These are phyloP conservation scores for Myxozyma sirexii DNA, from an alignment of 805 yeast genomes.

Conservation along the genomic window DNA sequence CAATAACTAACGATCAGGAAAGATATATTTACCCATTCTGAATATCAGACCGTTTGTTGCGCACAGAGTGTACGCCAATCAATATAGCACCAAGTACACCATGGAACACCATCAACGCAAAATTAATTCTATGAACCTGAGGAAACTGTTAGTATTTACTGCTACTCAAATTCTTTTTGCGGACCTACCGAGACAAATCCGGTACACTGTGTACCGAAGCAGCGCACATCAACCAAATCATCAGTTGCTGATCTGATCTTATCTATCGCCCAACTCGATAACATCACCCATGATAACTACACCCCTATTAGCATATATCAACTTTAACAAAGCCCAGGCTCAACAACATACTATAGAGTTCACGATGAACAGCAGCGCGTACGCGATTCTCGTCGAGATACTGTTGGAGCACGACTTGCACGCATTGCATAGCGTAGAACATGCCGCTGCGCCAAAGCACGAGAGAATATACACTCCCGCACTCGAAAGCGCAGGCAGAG, in stretches of 20 bases:
- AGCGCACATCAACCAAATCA: constrained; percentile 68
- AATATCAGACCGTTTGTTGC: constrained; percentile 73
- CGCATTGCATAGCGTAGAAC: constrained; percentile 62
- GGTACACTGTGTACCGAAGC: constrained; percentile 81
- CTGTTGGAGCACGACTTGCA: constrained; percentile 70
- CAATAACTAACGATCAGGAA: background rate
- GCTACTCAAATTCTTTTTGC: background rate
- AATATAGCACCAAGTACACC: constrained; percentile 66
- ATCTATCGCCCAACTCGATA: constrained; percentile 75
- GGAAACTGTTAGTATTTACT: background rate
- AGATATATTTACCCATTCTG: constrained; percentile 65
- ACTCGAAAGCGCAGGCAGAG: constrained; percentile 65
- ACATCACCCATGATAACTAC: constrained; percentile 81
- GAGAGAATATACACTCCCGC: constrained; percentile 67
- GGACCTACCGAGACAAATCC: constrained; percentile 83
- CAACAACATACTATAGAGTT: constrained; percentile 58
- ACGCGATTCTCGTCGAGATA: constrained; percentile 80
- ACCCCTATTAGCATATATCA: background rate
- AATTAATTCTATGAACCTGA: constrained; percentile 69
- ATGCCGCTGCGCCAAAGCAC: constrained; percentile 78
- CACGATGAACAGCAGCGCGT: constrained; percentile 74
- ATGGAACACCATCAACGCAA: constrained; percentile 83
- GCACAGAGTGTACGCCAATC: constrained; percentile 73
- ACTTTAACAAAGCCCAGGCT: background rate
- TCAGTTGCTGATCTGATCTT: constrained; percentile 72